Evolutionary conservation across 192 early-diverging fungal species (phyloP).

Genomic region (Linnemannia zychae): DNA sequence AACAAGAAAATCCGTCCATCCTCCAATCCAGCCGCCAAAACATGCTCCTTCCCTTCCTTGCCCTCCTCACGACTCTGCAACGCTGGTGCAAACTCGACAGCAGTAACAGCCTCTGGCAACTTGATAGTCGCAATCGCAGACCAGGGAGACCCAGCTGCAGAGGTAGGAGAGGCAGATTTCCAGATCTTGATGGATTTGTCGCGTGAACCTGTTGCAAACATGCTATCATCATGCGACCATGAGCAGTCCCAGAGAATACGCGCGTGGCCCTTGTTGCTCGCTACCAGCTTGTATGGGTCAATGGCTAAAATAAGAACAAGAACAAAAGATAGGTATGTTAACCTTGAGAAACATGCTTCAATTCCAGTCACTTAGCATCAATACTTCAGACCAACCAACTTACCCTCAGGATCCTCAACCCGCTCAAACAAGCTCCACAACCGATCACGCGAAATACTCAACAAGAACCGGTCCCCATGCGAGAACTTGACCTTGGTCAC

Average conservation of each 20-base stretch:
- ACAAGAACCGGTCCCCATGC: constrained; percentile 74
- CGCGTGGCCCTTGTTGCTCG: constrained; percentile 84
- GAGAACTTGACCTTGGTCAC: constrained; percentile 89
- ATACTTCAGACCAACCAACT: not conserved
- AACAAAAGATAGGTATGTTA: too few species aligned
- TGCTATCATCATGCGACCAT: constrained; percentile 82
- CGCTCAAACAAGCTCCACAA: constrained; percentile 86
- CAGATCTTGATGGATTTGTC: constrained; percentile 93
- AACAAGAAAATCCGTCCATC: constrained; percentile 80
- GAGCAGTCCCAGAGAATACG: constrained; percentile 94
- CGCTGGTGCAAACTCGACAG: constrained; percentile 82
- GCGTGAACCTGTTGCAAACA: constrained; percentile 94
- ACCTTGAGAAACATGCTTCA: too few species aligned
- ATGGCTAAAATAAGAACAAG: constrained; percentile 31
- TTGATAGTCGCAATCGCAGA: constrained; percentile 73
- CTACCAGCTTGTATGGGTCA: constrained; percentile 68
- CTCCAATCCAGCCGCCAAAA: constrained; percentile 88
- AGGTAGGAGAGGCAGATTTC: constrained; percentile 47
- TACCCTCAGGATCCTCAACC: constrained; percentile 54
- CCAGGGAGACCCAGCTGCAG: constrained; percentile 39
- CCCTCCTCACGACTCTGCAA: constrained; percentile 30
- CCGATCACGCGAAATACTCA: constrained; percentile 91
- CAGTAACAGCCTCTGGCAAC: constrained; percentile 85
- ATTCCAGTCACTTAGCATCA: too few species aligned
- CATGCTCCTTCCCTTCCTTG: constrained; percentile 65